Conservation (phyloP, 352 stramenopile genomes). For the Phytophthora palmivora region DNA sequence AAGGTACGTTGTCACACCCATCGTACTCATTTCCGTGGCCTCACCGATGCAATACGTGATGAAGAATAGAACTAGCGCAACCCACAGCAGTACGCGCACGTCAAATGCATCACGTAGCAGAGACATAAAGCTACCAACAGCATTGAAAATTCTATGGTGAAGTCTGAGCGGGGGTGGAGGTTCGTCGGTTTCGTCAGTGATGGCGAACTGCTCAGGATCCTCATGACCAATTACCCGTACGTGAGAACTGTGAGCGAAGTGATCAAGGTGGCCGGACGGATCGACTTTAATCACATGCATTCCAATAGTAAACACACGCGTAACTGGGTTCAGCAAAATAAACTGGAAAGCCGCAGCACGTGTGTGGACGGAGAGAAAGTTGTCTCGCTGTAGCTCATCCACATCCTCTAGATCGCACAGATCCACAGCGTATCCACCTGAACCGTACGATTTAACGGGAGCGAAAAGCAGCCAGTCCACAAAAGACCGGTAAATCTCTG, state of each 20-base stretch:
- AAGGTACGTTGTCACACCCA: constrained; percentile 78
- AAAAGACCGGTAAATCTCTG: constrained; percentile 63
- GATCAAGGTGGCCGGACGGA: constrained; percentile 83
- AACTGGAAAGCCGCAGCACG: constrained; percentile 89
- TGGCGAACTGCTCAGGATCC: constrained; percentile 49
- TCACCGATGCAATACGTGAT: constrained; percentile 85
- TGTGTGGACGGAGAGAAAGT: constrained; percentile 81
- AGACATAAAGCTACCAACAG: constrained; percentile 20
- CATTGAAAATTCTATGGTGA: constrained; percentile 27
- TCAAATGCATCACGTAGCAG: constrained; percentile 52
- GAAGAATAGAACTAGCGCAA: constrained; percentile 75
- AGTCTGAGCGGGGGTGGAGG: background rate
- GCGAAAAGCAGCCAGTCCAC: constrained; percentile 57
- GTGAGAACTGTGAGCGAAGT: constrained; percentile 84
- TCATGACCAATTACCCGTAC: constrained; percentile 83
- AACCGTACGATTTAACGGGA: constrained; percentile 59
- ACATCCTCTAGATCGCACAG: constrained; percentile 64
- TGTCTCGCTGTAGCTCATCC: constrained; percentile 68
- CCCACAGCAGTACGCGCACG: constrained; percentile 70
- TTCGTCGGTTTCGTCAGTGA: constrained; percentile 19
- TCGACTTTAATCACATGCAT: constrained; percentile 86
- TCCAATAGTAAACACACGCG: constrained; percentile 89
- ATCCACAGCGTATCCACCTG: constrained; percentile 79
- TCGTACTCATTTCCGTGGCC: constrained; percentile 77
- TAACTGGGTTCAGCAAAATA: constrained; percentile 87